Conservation (phyloP, 129 eudicot genomes). For the Flaveria brownii region DNA sequence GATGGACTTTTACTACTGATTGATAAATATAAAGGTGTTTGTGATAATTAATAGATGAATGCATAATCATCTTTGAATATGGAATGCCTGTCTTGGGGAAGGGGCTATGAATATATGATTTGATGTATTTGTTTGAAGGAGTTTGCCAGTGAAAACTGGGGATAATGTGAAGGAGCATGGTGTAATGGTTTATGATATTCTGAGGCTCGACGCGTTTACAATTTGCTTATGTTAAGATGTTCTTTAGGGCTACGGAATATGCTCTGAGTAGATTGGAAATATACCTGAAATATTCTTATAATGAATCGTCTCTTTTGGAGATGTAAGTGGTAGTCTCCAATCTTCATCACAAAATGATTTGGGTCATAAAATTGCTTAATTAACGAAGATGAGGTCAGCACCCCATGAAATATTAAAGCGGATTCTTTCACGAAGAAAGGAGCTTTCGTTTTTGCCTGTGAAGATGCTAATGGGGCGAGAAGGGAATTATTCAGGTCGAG, state of each 20-base stretch:
- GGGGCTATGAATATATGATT: conserved; percentile 18
- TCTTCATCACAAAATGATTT: conserved; percentile 27
- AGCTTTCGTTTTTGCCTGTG: conserved; percentile 53
- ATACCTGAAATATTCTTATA: conserved; percentile 50
- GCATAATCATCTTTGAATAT: not conserved
- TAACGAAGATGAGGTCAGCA: conserved; percentile 59
- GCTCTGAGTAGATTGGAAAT: conserved; percentile 64
- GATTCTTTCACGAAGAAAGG: conserved; percentile 45
- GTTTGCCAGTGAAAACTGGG: conserved; percentile 18
- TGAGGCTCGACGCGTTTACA: not conserved
- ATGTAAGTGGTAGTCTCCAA: conserved; percentile 23
- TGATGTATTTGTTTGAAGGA: conserved; percentile 5
- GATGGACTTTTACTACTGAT: not conserved
- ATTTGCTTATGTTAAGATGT: conserved; percentile 40
- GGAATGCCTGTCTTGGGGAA: not conserved
- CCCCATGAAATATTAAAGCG: conserved; percentile 63
- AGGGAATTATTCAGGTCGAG: conserved; percentile 79
- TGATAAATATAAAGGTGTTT: not conserved
- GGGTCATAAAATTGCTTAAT: conserved; percentile 74
- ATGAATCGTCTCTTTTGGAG: conserved; percentile 43
- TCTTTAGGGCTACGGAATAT: conserved; percentile 67
- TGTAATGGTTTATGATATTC: conserved; percentile 15
- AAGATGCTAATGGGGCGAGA: conserved; percentile 88
- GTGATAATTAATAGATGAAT: not conserved
- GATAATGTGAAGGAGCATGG: conserved; percentile 35